phyloP scores from a whole-genome alignment of 306 rosid genomes.

The Acacia acuminata region DNA sequence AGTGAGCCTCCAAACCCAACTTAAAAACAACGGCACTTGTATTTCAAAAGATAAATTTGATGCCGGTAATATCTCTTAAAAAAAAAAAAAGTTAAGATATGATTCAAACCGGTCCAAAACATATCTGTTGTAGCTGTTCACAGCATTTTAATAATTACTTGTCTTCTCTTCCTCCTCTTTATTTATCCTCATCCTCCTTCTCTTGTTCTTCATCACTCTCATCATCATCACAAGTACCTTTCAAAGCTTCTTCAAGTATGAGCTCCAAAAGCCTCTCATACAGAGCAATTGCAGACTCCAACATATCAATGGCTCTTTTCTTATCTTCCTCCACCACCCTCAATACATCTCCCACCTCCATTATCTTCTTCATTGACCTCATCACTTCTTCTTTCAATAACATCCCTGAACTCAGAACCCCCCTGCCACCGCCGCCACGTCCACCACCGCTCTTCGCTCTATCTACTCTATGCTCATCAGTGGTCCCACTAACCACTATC shows the following conservation, averaged over 20 bases:
- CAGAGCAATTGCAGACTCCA: conserved; percentile 64
- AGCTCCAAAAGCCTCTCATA: conserved; percentile 70
- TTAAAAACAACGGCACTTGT: too few species aligned
- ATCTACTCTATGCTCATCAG: not conserved
- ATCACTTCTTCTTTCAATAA: conserved; percentile 32
- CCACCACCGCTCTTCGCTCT: not conserved
- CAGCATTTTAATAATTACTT: not conserved
- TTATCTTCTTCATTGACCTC: conserved; percentile 28
- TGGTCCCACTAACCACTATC: conserved; percentile 38
- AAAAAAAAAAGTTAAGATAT: too few species aligned
- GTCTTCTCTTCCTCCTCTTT: not conserved
- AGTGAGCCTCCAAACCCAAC: too few species aligned
- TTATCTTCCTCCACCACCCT: conserved; percentile 40
- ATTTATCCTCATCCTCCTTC: not conserved
- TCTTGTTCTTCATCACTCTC: not conserved
- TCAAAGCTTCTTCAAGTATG: conserved; percentile 61
- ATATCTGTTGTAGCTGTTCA: too few species aligned
- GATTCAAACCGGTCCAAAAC: not conserved
- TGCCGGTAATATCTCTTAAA: not conserved
- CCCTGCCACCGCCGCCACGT: not conserved
- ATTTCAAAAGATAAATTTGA: not conserved
- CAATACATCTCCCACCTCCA: conserved; percentile 36
- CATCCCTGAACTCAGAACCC: not conserved
- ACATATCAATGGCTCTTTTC: conserved; percentile 57
- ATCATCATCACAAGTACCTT: not conserved